Percentiles rank a stretch among this genome's conserved stretches.
phyloP scores from a whole-genome alignment of 192 early-diverging fungal genomes.

The Funneliformis mosseae region DNA sequence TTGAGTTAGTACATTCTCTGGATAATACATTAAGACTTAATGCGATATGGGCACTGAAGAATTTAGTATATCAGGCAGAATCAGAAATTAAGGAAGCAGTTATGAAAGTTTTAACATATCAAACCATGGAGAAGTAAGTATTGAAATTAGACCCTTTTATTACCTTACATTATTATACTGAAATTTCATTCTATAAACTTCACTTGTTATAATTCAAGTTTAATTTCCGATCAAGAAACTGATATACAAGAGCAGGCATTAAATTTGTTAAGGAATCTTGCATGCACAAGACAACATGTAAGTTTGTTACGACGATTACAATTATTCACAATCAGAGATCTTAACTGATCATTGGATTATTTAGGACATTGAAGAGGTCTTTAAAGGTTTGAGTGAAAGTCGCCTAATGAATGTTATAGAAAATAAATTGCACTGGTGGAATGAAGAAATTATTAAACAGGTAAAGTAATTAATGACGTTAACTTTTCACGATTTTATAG shows the following conservation, averaged over 20 bases:
- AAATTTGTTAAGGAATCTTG: slow-evolving; percentile 74
- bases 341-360: slow-evolving; percentile 12
- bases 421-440: slow-evolving; percentile 54
- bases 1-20: slow-evolving; percentile 53
- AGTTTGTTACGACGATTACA: slow-evolving; percentile 38
- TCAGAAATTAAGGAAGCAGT: slow-evolving; percentile 66
- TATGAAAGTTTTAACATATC: slow-evolving; percentile 68
- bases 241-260: slow-evolving; percentile 78
- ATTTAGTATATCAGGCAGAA: slow-evolving; percentile 72
- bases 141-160: background rate
- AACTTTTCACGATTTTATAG: slow-evolving; percentile 3
- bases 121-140: slow-evolving; percentile 46
- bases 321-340: background rate
- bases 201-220: slow-evolving; percentile 24
- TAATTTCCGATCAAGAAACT: slow-evolving; percentile 63
- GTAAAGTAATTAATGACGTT: slow-evolving; percentile 36
- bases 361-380: slow-evolving; percentile 69
- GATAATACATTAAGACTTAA: slow-evolving; percentile 65
- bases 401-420: slow-evolving; percentile 65
- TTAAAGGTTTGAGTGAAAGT: slow-evolving; percentile 67
- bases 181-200: too few species aligned
- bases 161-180: background rate
- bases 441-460: slow-evolving; percentile 36
- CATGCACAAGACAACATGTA: slow-evolving; percentile 45
- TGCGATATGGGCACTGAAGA: slow-evolving; percentile 82